A percentile compares a stretch with the other conserved stretches of the same genome.
Conservation (phyloP, 2,329 filamentous ascomycete species). For the Aspergillus fischeri region DNA sequence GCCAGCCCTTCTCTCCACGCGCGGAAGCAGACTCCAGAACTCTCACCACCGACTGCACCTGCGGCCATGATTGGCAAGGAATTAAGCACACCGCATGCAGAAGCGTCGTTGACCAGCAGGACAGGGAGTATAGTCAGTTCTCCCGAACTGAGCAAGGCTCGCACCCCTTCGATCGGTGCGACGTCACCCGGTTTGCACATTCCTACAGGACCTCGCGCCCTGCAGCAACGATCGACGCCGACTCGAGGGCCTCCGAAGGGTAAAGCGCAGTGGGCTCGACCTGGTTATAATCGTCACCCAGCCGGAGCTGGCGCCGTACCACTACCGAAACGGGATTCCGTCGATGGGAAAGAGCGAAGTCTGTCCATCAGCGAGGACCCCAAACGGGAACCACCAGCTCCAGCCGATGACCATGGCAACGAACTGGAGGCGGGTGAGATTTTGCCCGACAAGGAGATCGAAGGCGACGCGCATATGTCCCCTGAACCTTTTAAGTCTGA, state of each 20-base stretch:
- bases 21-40: constrained; percentile 23
- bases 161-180: constrained; percentile 23
- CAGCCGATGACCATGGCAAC: constrained; percentile 10
- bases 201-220: constrained; percentile 40
- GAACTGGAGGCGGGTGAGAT: constrained; percentile 16
- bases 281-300: constrained; percentile 29
- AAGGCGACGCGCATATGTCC: constrained; percentile 1
- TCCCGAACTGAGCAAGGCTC: constrained; percentile 21
- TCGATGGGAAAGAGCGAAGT: constrained; percentile 25
- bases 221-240: constrained; percentile 30
- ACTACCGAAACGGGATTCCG: constrained; percentile 28
- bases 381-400: constrained; percentile 12
- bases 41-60: constrained; percentile 35
- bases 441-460: constrained; percentile 7
- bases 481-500: neutral
- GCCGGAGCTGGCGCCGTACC: constrained; percentile 14
- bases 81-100: constrained; percentile 12
- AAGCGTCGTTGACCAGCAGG: constrained; percentile 17
- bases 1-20: constrained; percentile 11
- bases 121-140: constrained; percentile 19
- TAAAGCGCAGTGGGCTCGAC: constrained; percentile 38
- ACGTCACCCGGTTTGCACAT: constrained; percentile 32
- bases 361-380: constrained; percentile 16
- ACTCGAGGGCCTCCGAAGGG: constrained; percentile 31
- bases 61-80: constrained; percentile 32